These are phyloP conservation scores for Rosa hybrid DNA, from an alignment of 331 rosid species.

Conservation along the genomic window DNA sequence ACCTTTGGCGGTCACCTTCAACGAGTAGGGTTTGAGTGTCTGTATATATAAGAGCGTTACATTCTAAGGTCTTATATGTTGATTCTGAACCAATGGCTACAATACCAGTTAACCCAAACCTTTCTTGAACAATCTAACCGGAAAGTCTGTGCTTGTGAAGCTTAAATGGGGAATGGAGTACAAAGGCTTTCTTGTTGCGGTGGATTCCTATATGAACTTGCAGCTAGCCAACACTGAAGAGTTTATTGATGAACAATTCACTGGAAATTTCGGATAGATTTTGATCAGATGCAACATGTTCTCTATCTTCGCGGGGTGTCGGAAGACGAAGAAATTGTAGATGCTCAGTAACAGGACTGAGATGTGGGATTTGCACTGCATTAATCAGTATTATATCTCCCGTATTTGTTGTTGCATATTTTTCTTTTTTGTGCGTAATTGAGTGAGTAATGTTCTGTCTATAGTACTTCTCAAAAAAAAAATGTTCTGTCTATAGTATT, in stretches of 20 bases:
- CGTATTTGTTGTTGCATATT: background rate
- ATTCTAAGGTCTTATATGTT: no score
- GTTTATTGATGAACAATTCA: conserved; percentile 77
- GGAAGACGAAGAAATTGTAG: conserved; percentile 93
- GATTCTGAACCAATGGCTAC: conserved; percentile 44
- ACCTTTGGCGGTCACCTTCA: background rate
- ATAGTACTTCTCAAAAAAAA: no score
- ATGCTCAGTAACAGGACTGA: conserved; percentile 65
- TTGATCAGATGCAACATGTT: conserved; percentile 95
- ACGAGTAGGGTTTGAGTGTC: no score
- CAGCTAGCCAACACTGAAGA: conserved; percentile 98
- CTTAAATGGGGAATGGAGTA: conserved; percentile 99
- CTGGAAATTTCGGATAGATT: conserved; percentile 89
- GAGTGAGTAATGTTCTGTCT: background rate
- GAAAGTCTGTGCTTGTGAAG: conserved; percentile 82
- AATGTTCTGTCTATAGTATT: background rate
- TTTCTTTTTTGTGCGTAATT: no score
- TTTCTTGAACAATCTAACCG: conserved; percentile 96
- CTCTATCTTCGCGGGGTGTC: conserved; percentile 94
- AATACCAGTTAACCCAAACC: conserved; percentile 96
- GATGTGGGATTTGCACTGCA: conserved; percentile 8
- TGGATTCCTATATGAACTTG: conserved; percentile 92
- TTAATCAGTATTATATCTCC: background rate
- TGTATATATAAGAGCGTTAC: no score
- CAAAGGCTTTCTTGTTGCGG: conserved; percentile 92